Evolutionary conservation across 768 basidiomycete species (phyloP).

Genomic region (Saitozyma sp.): DNA sequence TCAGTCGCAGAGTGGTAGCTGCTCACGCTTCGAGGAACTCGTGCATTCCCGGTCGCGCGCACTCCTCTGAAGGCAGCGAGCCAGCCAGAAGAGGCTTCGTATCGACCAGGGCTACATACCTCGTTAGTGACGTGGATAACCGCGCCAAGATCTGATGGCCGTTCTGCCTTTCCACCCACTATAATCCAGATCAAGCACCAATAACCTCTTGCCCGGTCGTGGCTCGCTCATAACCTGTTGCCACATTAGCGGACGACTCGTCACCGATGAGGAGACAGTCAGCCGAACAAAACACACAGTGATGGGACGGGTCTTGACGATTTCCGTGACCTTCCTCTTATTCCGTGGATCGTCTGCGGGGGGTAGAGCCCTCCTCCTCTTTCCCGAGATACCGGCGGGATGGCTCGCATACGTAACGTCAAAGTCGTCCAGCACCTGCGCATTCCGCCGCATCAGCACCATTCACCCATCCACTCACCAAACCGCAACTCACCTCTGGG

Average conservation of each 20-base stretch:
- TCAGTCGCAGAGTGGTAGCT: conserved; percentile 2
- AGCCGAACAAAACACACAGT: conserved; percentile 29
- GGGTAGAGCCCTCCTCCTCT: conserved; percentile 54
- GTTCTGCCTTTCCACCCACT: conserved; percentile 58
- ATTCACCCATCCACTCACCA: neutral
- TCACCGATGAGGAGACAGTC: neutral
- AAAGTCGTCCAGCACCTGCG: conserved; percentile 62
- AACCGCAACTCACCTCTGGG: conserved; percentile 17
- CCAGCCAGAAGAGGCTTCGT: conserved; percentile 82
- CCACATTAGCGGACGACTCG: conserved; percentile 27
- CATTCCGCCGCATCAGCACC: neutral
- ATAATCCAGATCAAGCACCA: conserved; percentile 87
- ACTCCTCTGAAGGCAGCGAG: conserved; percentile 74
- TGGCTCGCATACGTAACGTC: conserved; percentile 67
- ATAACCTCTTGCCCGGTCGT: conserved; percentile 71
- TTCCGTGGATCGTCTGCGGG: conserved; percentile 79
- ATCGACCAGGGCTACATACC: conserved; percentile 69
- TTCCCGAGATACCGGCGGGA: neutral
- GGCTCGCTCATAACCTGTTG: conserved; percentile 71
- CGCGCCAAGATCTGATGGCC: neutral
- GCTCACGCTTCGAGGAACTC: conserved; percentile 68
- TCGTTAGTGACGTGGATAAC: neutral
- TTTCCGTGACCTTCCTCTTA: conserved; percentile 74
- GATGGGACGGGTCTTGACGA: conserved; percentile 59
- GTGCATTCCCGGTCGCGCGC: conserved; percentile 78